phyloP scores from a whole-genome alignment of 345 rosid genomes.

The Murraya paniculata region DNA sequence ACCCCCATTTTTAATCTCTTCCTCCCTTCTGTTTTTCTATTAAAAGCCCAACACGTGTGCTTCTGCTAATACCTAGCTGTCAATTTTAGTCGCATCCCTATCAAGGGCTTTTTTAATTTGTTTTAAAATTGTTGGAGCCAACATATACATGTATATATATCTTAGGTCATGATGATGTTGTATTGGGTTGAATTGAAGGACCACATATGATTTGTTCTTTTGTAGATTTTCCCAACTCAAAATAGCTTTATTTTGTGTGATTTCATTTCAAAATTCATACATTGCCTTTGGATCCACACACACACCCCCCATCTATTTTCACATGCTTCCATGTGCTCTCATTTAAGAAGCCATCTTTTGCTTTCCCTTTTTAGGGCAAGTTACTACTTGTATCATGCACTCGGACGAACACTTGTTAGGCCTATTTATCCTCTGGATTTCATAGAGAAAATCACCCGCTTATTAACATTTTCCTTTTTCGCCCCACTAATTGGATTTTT shows the following conservation, averaged over 20 bases:
- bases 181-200: conserved; percentile 3
- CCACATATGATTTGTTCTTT: conserved; percentile 14
- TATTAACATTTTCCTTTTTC: neutral
- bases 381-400: neutral
- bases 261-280: conserved; percentile 4
- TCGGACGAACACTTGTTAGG: neutral
- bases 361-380: neutral
- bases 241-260: neutral
- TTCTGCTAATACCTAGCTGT: conserved; percentile 14
- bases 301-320: conserved; percentile 7
- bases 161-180: neutral
- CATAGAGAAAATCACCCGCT: neutral
- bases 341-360: conserved; percentile 19
- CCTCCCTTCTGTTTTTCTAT: neutral
- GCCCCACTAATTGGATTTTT: neutral
- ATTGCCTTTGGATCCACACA: conserved; percentile 3
- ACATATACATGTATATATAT: neutral
- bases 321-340: conserved; percentile 53
- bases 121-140: too few species aligned
- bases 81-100: conserved; percentile 18
- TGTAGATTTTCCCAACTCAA: neutral
- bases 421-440: neutral
- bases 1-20: neutral
- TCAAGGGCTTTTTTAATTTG: neutral
- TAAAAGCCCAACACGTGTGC: conserved; percentile 34